phyloP scores from a whole-genome alignment of 2,329 filamentous ascomycete genomes.

The Sporothrix brasiliensis region DNA sequence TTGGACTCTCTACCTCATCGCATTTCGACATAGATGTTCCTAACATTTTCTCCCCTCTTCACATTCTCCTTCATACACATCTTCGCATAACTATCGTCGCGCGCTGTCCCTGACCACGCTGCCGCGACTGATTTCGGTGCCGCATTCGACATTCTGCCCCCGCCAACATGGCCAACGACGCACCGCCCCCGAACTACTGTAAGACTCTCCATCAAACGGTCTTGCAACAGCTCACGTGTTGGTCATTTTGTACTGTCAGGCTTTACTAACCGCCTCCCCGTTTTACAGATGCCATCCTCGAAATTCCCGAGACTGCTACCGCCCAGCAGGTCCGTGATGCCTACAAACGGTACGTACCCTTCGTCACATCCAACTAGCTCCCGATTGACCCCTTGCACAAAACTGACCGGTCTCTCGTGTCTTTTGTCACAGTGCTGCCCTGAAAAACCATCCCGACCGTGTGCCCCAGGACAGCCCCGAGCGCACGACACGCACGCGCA shows the following conservation, averaged over 20 bases:
- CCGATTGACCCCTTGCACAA: neutral
- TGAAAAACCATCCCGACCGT: slow-evolving; percentile 92
- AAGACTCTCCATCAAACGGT: slow-evolving; percentile 38
- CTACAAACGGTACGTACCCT: slow-evolving; percentile 73
- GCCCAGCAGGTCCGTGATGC: slow-evolving; percentile 86
- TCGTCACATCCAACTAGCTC: neutral
- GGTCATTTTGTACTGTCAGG: neutral
- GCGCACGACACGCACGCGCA: slow-evolving; percentile 73
- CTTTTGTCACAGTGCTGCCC: slow-evolving; percentile 67
- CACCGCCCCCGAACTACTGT: slow-evolving; percentile 64
- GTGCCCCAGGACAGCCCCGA: slow-evolving; percentile 83
- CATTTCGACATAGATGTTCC: slow-evolving; percentile 11
- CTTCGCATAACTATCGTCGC: neutral
- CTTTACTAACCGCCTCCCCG: slow-evolving; percentile 31
- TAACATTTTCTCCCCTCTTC: neutral
- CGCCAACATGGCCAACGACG: slow-evolving; percentile 43
- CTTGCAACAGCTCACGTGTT: neutral
- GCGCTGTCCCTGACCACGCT: slow-evolving; percentile 9
- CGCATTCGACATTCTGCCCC: neutral
- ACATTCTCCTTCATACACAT: neutral
- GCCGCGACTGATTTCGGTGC: neutral
- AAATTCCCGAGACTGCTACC: slow-evolving; percentile 71
- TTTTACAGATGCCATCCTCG: slow-evolving; percentile 69
- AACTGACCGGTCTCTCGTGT: neutral
- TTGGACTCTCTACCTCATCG: slow-evolving; percentile 8